These are phyloP conservation scores for Cryptococcus sp. DNA, from an alignment of 1,284 basidiomycete genomes.

Conservation along the genomic window DNA sequence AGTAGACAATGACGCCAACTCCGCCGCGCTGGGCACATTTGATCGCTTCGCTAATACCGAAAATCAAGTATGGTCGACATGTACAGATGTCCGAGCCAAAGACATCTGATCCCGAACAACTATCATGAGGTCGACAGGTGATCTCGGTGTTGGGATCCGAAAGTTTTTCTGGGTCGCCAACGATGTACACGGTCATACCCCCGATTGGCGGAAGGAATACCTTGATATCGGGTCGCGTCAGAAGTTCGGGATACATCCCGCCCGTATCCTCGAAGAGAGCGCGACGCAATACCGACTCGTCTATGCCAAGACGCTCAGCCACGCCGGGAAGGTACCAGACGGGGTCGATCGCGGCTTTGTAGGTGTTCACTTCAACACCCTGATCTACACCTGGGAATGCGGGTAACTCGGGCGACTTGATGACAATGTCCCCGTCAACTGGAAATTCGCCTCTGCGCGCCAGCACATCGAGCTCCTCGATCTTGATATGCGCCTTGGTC, in stretches of 20 bases:
- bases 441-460: conserved; percentile 67
- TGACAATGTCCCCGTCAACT: conserved; percentile 81
- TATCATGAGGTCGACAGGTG: conserved; percentile 90
- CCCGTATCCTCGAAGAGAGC: conserved; percentile 89
- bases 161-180: conserved; percentile 78
- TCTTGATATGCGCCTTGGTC: conserved; percentile 64
- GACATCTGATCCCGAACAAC: conserved; percentile 65
- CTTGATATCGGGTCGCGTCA: conserved; percentile 90
- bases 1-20: conserved; percentile 90
- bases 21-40: conserved; percentile 82
- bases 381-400: conserved; percentile 61
- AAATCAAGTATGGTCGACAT: conserved; percentile 85
- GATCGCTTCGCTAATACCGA: conserved; percentile 91
- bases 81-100: conserved; percentile 89
- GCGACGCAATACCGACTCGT: conserved; percentile 79
- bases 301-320: conserved; percentile 82
- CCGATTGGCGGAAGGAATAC: conserved; percentile 95
- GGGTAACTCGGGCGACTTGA: conserved; percentile 57
- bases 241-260: conserved; percentile 94
- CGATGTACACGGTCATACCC: conserved; percentile 89
- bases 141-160: conserved; percentile 79
- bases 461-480: conserved; percentile 80
- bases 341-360: conserved; percentile 75
- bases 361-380: conserved; percentile 76
- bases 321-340: conserved; percentile 97